Percentiles rank a stretch among this genome's conserved stretches.
Conservation (phyloP, 108 stramenopile genomes). For the Aureococcus anophagefferens region DNA sequence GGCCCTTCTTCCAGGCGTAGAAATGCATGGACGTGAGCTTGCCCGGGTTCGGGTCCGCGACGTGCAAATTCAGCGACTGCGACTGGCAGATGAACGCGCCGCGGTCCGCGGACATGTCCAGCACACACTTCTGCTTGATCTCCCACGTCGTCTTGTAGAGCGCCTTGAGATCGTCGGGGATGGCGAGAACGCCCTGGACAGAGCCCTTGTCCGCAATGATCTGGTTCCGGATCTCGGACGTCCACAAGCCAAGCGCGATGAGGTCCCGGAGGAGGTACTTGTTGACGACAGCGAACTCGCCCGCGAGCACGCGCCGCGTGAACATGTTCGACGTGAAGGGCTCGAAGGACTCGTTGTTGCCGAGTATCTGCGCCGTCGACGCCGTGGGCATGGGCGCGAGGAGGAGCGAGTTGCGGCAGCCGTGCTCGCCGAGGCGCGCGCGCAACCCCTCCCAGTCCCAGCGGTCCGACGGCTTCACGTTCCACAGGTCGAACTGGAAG, state of each 20-base stretch:
- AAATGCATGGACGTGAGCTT: constrained; percentile 95
- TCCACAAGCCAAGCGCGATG: constrained; percentile 87
- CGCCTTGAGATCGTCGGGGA: constrained; percentile 64
- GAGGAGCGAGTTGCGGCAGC: too few species aligned
- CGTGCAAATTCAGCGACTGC: constrained; percentile 87
- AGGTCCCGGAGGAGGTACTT: constrained; percentile 88
- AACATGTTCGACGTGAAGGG: too few species aligned
- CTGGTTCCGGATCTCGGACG: constrained; percentile 72
- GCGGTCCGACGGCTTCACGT: too few species aligned
- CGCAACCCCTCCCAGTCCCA: too few species aligned
- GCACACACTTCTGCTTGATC: constrained; percentile 82
- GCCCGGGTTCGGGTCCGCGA: constrained; percentile 79
- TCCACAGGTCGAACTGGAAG: too few species aligned
- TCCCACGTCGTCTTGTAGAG: constrained; percentile 99
- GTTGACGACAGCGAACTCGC: constrained; percentile 80
- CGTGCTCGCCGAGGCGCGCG: too few species aligned
- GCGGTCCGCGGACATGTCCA: constrained; percentile 90
- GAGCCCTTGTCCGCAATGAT: constrained; percentile 86
- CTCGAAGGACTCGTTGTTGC: too few species aligned
- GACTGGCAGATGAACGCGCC: constrained; percentile 92
- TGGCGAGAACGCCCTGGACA: constrained; percentile 63
- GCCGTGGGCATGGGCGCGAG: constrained; percentile 52
- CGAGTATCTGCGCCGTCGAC: too few species aligned
- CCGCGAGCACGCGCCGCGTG: too few species aligned
- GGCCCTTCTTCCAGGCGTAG: constrained; percentile 88